Base-by-base conservation (phyloP, 2,329 filamentous ascomycete genomes). In the Pezicula radicicola region DNA sequence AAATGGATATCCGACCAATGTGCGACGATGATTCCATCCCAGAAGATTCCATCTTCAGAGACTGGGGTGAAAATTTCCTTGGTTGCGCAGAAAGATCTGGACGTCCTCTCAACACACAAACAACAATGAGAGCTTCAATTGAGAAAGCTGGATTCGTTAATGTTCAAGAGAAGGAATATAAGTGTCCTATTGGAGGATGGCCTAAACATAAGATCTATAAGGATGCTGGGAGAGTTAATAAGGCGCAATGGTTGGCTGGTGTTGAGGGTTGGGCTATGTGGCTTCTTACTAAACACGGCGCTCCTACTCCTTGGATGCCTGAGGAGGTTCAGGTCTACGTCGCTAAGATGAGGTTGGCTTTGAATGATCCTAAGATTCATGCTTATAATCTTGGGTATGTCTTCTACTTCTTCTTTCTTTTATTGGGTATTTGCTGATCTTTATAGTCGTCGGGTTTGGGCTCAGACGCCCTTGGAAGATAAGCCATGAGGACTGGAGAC, bases 171-270 rank as follows among this genome's bases (percentile, higher is more conserved):
- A 48, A 21, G 18, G 42, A 43, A 49, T 56, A 48, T 37, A 54
- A 57, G 30, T 59, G 56, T 54, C 58, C 58, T 2, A 56, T 60
- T 35, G 42, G 37, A 30, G 49, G 36, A 16, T 54, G 52, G 52
- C 35, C 43, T 10, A 70, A 64, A 44, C 72, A 80, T 46, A 63
- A 68, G n/a, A 70, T 62, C 15, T 66, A 76, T 37, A 74, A 72
- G 54, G 68, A 73, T 25, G 39, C 39, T 6, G 39, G 39, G 9
- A 42, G 39, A n/a, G 39, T 42, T 3, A 42, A 25, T 25, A 50
- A 44, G 27, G 56, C 53, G 3, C 63, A 66, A n/a, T 65, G 63
- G 63, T 58, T 55, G 15, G 45, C 62, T 30, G 63, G 58, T 7
- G 42, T 66, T 8, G 63, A 66, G 40, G 63, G 63, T 1, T 65